Conservation (phyloP, 73 alveolate species). For the Tetrahymena elliotti region DNA sequence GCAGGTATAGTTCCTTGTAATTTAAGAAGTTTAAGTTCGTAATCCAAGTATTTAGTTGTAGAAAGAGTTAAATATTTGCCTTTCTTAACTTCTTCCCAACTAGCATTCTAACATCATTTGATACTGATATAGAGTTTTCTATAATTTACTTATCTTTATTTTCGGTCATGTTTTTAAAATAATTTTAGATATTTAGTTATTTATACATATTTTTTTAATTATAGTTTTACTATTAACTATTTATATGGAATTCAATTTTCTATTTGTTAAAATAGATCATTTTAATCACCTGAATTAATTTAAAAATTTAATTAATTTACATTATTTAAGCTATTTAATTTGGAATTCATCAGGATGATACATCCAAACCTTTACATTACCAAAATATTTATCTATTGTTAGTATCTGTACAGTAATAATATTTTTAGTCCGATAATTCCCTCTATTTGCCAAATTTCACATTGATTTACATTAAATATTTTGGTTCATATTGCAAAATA, state of each 20-base stretch:
- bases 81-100: not conserved
- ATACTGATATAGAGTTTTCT: not conserved
- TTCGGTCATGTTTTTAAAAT: not conserved
- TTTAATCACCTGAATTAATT: not conserved
- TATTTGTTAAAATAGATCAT: not conserved
- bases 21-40: not conserved
- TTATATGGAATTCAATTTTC: not conserved
- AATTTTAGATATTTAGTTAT: not conserved
- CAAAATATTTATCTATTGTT: not conserved
- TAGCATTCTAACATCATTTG: not conserved
- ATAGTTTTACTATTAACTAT: not conserved
- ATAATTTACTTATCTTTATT: not conserved
- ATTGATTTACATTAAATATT: too few species aligned
- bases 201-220: not conserved
- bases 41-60: not conserved
- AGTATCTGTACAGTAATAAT: too few species aligned
- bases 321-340: not conserved
- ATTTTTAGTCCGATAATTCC: too few species aligned
- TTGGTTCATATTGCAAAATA: too few species aligned
- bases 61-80: not conserved
- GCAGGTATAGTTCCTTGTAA: not conserved
- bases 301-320: not conserved
- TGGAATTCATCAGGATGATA: not conserved
- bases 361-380: not conserved
- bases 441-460: too few species aligned